phyloP scores from a whole-genome alignment of 1,139 yeast genomes.

The Hansenula anomala region DNA sequence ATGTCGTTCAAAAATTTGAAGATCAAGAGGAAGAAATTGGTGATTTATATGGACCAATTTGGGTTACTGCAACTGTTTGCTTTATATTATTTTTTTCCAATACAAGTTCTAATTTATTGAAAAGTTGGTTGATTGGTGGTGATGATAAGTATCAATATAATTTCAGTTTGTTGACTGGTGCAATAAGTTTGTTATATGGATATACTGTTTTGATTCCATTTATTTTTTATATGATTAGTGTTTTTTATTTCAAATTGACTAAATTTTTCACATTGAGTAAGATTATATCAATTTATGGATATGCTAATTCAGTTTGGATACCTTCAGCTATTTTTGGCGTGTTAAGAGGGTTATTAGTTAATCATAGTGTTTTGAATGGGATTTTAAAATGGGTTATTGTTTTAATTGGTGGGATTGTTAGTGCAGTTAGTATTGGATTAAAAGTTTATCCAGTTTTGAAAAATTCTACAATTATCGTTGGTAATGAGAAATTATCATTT shows the following conservation, averaged over 20 bases:
- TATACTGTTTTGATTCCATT: slow-evolving; percentile 64
- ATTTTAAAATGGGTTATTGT: slow-evolving; percentile 22
- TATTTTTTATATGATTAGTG: slow-evolving; percentile 40
- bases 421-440: slow-evolving; percentile 18
- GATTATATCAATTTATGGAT: slow-evolving; percentile 63
- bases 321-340: slow-evolving; percentile 63
- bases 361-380: slow-evolving; percentile 14
- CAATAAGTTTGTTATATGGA: slow-evolving; percentile 66
- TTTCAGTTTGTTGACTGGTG: slow-evolving; percentile 59
- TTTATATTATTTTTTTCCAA: slow-evolving; percentile 70
- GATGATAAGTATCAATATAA: slow-evolving; percentile 48
- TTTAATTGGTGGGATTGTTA: slow-evolving; percentile 18
- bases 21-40: slow-evolving; percentile 18
- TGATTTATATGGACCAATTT: slow-evolving; percentile 77
- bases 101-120: slow-evolving; percentile 37
- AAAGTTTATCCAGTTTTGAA: slow-evolving; percentile 18
- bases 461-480: slow-evolving; percentile 11
- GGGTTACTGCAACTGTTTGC: slow-evolving; percentile 80
- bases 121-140: slow-evolving; percentile 24
- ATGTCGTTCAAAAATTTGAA: slow-evolving; percentile 13
- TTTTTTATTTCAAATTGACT: slow-evolving; percentile 31
- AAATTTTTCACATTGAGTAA: slow-evolving; percentile 18
- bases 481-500: slow-evolving; percentile 13
- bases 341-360: slow-evolving; percentile 23
- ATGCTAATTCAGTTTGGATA: slow-evolving; percentile 73